A percentile compares a stretch with the other conserved stretches of the same genome.
These are phyloP conservation scores for Vitis hybrid DNA, from an alignment of 177 flowering plant genomes.

Conservation along the genomic window DNA sequence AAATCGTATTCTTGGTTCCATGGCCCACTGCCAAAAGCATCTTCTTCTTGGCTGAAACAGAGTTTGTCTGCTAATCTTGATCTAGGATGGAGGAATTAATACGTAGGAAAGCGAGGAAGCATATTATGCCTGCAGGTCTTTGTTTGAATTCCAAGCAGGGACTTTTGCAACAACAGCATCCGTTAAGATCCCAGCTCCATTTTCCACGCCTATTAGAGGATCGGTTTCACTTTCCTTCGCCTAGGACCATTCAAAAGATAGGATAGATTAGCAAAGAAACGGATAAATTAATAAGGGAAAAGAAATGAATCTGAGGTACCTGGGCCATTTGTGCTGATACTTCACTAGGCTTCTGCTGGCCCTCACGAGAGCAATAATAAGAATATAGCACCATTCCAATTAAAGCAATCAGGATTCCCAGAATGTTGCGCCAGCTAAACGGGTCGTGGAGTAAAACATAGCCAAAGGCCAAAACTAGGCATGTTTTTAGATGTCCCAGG, in stretches of 20 bases:
- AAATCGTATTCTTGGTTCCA: constrained; percentile 11
- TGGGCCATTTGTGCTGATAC: constrained; percentile 56
- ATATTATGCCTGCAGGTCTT: constrained; percentile 72
- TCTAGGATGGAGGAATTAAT: constrained; percentile 1
- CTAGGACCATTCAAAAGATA: constrained; percentile 32
- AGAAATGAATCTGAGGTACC: constrained; percentile 38
- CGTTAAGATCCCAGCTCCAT: constrained; percentile 43
- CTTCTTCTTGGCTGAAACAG: constrained; percentile 30
- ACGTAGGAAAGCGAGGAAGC: neutral
- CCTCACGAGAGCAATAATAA: constrained; percentile 66
- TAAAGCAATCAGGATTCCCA: constrained; percentile 81
- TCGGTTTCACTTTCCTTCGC: constrained; percentile 76
- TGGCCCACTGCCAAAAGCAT: constrained; percentile 17
- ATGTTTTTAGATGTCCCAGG: constrained; percentile 92
- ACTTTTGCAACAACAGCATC: constrained; percentile 50
- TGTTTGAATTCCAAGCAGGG: constrained; percentile 74
- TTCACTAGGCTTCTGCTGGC: constrained; percentile 75
- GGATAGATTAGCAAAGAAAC: neutral
- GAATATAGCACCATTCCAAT: constrained; percentile 92
- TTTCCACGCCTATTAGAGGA: constrained; percentile 66
- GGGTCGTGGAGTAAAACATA: constrained; percentile 84
- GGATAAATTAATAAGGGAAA: neutral
- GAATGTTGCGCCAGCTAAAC: constrained; percentile 89
- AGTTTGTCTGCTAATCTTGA: constrained; percentile 7
- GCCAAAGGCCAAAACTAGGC: constrained; percentile 91